phyloP scores from a whole-genome alignment of 768 basidiomycete genomes.

The Collybiopsis luxurians region DNA sequence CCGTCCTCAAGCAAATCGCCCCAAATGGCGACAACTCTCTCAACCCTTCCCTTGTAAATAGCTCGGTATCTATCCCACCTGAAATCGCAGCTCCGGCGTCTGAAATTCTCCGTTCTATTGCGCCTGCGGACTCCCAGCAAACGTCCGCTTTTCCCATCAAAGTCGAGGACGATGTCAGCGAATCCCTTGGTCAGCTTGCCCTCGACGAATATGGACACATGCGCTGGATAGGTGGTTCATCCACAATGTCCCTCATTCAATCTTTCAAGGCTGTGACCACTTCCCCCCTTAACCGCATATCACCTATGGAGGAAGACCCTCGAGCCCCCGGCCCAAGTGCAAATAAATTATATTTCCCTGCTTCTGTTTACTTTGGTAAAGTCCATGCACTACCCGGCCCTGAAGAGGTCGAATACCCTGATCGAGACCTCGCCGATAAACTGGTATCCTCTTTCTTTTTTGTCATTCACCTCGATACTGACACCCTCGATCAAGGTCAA shows the following conservation, averaged over 20 bases:
- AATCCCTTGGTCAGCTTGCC: constrained; percentile 84
- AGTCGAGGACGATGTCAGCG: constrained; percentile 73
- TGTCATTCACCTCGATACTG: constrained; percentile 19
- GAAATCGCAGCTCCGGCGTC: constrained; percentile 37
- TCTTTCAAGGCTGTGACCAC: constrained; percentile 75
- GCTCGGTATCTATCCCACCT: constrained; percentile 16
- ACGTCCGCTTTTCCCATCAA: constrained; percentile 47
- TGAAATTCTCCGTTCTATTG: constrained; percentile 32
- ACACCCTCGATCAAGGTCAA: constrained; percentile 52
- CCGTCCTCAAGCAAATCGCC: constrained; percentile 71
- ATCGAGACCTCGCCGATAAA: constrained; percentile 82
- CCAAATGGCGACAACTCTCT: constrained; percentile 46
- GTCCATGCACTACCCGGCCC: constrained; percentile 76
- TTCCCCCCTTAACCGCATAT: constrained; percentile 71
- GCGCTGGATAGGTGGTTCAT: constrained; percentile 91
- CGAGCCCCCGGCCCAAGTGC: constrained; percentile 74
- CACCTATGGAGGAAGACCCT: constrained; percentile 83
- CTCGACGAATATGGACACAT: constrained; percentile 88
- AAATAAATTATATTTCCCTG: constrained; percentile 87
- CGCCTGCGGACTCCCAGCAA: constrained; percentile 27
- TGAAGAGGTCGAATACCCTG: constrained; percentile 86
- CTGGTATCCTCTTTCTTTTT: constrained; percentile 44
- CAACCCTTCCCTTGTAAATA: constrained; percentile 25
- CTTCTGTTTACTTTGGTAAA: constrained; percentile 85
- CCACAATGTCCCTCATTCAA: constrained; percentile 89